Evolutionary conservation across 495 filamentous ascomycete species (phyloP), one percentile per base, ranked within the genome.

Genomic region (Beverwykella pulmonaria): DNA sequence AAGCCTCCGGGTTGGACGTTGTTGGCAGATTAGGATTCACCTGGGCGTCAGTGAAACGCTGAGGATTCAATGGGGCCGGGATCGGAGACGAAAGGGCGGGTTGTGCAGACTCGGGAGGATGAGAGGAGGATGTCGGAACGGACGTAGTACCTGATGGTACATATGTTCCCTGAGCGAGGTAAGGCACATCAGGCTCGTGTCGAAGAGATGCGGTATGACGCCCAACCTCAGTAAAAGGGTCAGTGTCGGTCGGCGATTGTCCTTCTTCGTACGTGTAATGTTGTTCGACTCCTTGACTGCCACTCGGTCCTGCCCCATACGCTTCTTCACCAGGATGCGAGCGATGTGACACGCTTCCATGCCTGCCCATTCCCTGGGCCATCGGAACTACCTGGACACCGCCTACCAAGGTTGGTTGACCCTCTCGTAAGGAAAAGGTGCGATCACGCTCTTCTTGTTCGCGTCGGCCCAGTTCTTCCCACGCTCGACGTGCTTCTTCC

Each of bases 371-470:
- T 17, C 90, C 90, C 61, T 88, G 87, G 36, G 90, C 88, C 90
- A 95, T 96, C 2, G 95, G 94, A 27, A 97, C 89, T n/a, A 98
- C 94, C 71, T 97, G 92, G 23, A 97, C 92, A 19, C 93, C 95
- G 48, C 93, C 92, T 14, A 98, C 91, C 23, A 93, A 76, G 0
- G 92, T 96, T 17, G 93, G 90, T 60, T 90, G 86, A n/a, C 94
- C 95, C 49, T 91, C 88, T 73, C 92, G 86, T 17, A 98, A 83
- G 32, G 88, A 90, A 59, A 84, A 83, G 8, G 90, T 95, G n/a
- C 91, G 81, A 59, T 98, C 93, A n/a, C 95, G 84, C 75, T 97
- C 93, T 75, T 96, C 92, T 70, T 97, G 92, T 76, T 97, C 95
- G 50, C 93, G 86, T 48, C 94, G 85, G 20, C 94, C 94, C 1